Conservation (phyloP, 257 asterid species). For the Penstemon eatonii region DNA sequence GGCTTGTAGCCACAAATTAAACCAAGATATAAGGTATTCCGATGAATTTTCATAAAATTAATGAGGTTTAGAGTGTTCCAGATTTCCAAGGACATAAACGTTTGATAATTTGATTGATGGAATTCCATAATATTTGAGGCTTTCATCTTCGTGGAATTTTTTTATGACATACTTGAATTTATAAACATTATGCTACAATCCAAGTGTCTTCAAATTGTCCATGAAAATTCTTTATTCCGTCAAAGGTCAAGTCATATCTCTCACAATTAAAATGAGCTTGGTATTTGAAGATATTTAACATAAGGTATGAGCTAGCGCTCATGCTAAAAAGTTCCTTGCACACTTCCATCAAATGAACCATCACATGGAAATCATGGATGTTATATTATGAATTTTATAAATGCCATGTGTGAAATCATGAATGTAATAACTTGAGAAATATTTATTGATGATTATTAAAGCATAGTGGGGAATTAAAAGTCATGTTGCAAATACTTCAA, state of each 20-base stretch:
- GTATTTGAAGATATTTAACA: too few relatives aligned
- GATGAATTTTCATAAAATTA: not conserved
- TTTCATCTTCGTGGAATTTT: too few relatives aligned
- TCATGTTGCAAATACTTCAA: not conserved
- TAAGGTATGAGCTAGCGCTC: not conserved
- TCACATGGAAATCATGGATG: not conserved
- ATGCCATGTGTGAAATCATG: not conserved
- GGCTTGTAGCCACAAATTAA: conserved; percentile 1
- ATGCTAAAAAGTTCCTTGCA: not conserved
- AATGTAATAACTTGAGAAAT: not conserved
- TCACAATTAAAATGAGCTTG: not conserved
- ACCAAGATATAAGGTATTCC: not conserved
- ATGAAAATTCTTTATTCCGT: not conserved
- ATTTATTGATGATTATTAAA: too few relatives aligned
- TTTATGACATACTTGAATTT: too few relatives aligned
- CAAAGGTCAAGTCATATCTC: not conserved
- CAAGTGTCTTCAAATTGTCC: not conserved
- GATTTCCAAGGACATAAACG: too few relatives aligned
- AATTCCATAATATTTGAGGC: too few relatives aligned
- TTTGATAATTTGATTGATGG: too few relatives aligned
- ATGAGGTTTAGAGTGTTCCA: not conserved
- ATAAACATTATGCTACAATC: too few relatives aligned
- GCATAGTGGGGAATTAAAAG: not conserved
- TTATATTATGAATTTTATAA: not conserved
- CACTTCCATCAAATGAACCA: not conserved